Conservation (phyloP, 225 moss, liverwort and hornwort species). For the Thuidium tamariscinum region DNA sequence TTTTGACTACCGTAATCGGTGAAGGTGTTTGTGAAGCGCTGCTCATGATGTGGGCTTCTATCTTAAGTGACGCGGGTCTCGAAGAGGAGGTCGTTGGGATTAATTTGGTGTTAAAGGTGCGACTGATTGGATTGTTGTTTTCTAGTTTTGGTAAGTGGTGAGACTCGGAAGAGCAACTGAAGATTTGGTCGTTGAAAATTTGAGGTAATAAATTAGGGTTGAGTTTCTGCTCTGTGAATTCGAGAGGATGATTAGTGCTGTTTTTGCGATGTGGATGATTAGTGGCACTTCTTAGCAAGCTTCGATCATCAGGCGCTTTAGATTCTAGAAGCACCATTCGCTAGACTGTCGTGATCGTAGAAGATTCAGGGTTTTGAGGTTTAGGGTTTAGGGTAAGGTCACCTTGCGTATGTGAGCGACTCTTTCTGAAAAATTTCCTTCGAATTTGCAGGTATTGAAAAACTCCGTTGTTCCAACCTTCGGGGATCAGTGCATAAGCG, state of each 20-base stretch:
- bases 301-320: not conserved
- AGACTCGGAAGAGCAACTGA: not conserved
- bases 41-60: not conserved
- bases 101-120: not conserved
- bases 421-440: not conserved
- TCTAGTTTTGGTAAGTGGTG: not conserved
- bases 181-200: not conserved
- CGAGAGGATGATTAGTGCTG: not conserved
- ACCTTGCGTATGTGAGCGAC: not conserved
- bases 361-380: not conserved
- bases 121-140: not conserved
- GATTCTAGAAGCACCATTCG: not conserved
- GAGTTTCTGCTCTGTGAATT: not conserved
- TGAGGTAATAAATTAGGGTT: not conserved
- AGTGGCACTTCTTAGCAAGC: not conserved
- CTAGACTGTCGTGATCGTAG: not conserved
- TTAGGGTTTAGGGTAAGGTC: not conserved
- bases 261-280: not conserved
- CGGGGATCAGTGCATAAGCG: not conserved
- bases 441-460: not conserved
- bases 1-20: not conserved
- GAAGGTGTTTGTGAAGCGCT: not conserved
- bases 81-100: not conserved
- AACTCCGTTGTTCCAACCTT: not conserved
- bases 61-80: not conserved